Evolutionary conservation across 192 early-diverging fungal genomes (phyloP), one percentile per base, ranked within the genome.

Genomic region (Entomortierella beljakovae): DNA sequence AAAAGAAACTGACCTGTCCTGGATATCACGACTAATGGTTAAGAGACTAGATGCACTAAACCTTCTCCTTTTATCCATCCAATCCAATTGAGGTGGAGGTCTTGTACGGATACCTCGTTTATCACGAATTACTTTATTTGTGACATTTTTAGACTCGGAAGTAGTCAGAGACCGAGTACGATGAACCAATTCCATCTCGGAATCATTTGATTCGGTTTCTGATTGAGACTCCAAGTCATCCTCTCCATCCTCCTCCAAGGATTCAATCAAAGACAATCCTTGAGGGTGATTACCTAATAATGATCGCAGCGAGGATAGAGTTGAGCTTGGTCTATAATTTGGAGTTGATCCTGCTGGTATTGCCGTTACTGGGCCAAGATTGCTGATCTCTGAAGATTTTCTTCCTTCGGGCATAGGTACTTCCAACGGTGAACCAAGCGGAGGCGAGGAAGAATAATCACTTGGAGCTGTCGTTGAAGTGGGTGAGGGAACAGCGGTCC

Each of bases 1-100:
- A 20, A 22, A 29, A 1, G 18, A 2, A 20, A 0, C 37, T 42
- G 64, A 79, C 75, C 75, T 79, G 61, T 79, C 75, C 23, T 79
- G 60, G 57, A 79, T 79, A 57, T 79, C 75, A 22, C 60, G 67
- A 38, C 68, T 79, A 35, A 79, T 79, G 38, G 75, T 79, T 16
- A 62, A 79, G 0, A 79, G 50, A 38, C 68, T 70, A 2, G 66
- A 64, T 18, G 68, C 43, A 40, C 75, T 79, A 32, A 79, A 79
- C 20, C 75, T 66, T 26, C 67, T 69, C 26, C 75, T 56, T 5
- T 40, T 68, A 9, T 67, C 68, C 75, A 79, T 79, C 75, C 75
- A 79, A 8, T 79, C 75, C 16, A 79, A 55, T 31, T 61, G 60
- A 6, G 75, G 75, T 34, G 75, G 75, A 2, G 62, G 75, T 11